Percentiles rank a stretch among this genome's conserved stretches.
Evolutionary conservation across 441 rosid genomes (phyloP).

Genomic region (Gossypium laxum): DNA sequence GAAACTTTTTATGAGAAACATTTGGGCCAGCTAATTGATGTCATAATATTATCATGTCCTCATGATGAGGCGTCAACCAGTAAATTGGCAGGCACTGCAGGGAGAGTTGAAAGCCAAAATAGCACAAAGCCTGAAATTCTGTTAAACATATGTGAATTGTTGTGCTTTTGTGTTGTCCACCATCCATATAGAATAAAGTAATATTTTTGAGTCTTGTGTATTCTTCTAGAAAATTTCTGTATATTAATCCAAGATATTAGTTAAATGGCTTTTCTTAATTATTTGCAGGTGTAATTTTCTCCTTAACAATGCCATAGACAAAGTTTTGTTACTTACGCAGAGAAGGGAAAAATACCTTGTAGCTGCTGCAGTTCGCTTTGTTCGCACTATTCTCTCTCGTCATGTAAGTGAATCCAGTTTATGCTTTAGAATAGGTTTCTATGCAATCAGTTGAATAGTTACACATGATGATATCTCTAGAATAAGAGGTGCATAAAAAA

Average conservation of each 20-base stretch:
- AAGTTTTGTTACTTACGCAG: slow-evolving; percentile 68
- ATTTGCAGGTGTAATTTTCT: slow-evolving; percentile 83
- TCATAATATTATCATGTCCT: slow-evolving; percentile 70
- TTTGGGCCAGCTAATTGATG: slow-evolving; percentile 76
- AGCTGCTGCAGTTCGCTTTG: slow-evolving; percentile 89
- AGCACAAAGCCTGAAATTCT: slow-evolving; percentile 78
- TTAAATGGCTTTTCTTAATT: slow-evolving; percentile 18
- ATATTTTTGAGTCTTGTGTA: slow-evolving; percentile 18
- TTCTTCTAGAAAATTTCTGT: background rate
- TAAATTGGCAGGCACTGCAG: slow-evolving; percentile 36
- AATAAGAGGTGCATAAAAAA: background rate
- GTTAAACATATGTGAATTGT: slow-evolving; percentile 77
- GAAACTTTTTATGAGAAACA: slow-evolving; percentile 97
- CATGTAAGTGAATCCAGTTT: slow-evolving; percentile 49
- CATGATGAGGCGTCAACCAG: slow-evolving; percentile 27
- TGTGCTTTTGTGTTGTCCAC: slow-evolving; percentile 91
- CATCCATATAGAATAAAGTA: slow-evolving; percentile 94
- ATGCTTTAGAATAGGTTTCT: background rate
- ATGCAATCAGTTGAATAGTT: background rate
- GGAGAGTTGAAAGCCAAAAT: slow-evolving; percentile 36
- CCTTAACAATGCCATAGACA: slow-evolving; percentile 69
- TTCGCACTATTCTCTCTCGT: slow-evolving; percentile 80
- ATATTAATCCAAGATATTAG: background rate
- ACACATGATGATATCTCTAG: background rate
- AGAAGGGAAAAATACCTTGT: slow-evolving; percentile 94